Conservation (phyloP, 345 rosid genomes). For the Noccaea caerulescens region DNA sequence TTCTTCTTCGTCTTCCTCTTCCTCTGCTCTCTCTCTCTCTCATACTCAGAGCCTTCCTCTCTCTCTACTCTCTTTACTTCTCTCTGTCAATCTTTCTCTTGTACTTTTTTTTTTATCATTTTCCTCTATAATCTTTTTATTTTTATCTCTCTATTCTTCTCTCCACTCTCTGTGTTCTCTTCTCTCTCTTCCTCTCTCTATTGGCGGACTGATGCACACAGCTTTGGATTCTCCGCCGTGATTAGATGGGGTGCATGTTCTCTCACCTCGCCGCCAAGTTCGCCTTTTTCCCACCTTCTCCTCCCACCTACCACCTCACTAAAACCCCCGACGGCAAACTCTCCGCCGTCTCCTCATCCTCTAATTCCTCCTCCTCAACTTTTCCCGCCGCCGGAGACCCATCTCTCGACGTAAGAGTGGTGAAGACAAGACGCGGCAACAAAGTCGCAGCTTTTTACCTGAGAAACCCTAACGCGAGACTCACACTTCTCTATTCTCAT, state of each 20-base stretch:
- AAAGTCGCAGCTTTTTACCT: slow-evolving; percentile 88
- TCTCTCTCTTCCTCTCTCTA: slow-evolving; percentile 23
- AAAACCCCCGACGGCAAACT: slow-evolving; percentile 68
- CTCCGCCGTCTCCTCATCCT: slow-evolving; percentile 64
- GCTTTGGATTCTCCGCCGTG: slow-evolving; percentile 40
- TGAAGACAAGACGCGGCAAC: slow-evolving; percentile 78
- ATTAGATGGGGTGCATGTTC: slow-evolving; percentile 86
- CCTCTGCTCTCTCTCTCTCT: slow-evolving; percentile 22
- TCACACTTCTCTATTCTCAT: slow-evolving; percentile 92
- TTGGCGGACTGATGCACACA: slow-evolving; percentile 30
- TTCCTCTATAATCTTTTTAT: not conserved
- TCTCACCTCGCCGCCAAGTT: slow-evolving; percentile 96
- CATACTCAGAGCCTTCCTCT: slow-evolving; percentile 21
- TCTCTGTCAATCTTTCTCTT: slow-evolving; percentile 1
- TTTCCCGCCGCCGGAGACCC: slow-evolving; percentile 69
- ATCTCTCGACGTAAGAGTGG: slow-evolving; percentile 71
- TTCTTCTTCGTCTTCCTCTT: slow-evolving; percentile 27
- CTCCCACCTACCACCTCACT: slow-evolving; percentile 86
- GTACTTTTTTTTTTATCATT: not conserved
- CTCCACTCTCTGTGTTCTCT: slow-evolving; percentile 1
- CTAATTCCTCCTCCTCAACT: slow-evolving; percentile 64
- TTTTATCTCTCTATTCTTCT: not conserved
- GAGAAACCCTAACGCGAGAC: slow-evolving; percentile 84
- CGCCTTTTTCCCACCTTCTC: slow-evolving; percentile 98
- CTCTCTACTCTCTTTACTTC: slow-evolving; percentile 8